phyloP scores from a whole-genome alignment of 164 flowering plant species.

The Tinospora cordifolia region DNA sequence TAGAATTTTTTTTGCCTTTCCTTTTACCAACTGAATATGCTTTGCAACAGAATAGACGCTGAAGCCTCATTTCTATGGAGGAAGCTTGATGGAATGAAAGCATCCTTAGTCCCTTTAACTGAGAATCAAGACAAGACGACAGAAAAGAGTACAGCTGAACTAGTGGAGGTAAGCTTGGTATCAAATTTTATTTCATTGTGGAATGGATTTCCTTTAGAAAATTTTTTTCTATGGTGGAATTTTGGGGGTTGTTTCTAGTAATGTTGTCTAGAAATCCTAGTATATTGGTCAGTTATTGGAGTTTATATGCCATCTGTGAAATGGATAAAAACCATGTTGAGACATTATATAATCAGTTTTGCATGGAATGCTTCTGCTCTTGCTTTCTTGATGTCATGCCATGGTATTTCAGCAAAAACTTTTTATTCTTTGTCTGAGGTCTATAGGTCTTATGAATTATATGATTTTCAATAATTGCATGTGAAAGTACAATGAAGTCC shows the following conservation, averaged over 20 bases:
- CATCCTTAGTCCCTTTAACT: conserved; percentile 16
- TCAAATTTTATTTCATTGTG: background rate
- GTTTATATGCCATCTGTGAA: background rate
- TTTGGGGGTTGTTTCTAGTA: background rate
- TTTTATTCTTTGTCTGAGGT: background rate
- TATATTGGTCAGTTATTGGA: background rate
- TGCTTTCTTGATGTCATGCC: background rate
- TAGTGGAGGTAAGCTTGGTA: conserved; percentile 44
- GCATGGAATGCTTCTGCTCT: background rate
- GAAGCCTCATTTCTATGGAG: conserved; percentile 49
- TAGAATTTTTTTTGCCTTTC: background rate
- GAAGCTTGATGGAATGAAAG: conserved; percentile 44
- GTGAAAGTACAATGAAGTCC: too few species aligned
- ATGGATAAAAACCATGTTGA: background rate
- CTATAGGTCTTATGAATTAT: background rate
- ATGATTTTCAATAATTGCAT: background rate
- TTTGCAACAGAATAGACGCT: conserved; percentile 74
- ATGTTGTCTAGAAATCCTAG: too few species aligned
- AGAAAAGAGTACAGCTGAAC: conserved; percentile 22
- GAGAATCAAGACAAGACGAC: conserved; percentile 29
- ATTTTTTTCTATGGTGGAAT: background rate
- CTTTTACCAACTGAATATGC: conserved; percentile 9
- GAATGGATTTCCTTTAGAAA: background rate
- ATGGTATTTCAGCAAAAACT: background rate
- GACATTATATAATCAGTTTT: background rate